Evolutionary conservation across 1,284 basidiomycete genomes (phyloP), one percentile per base, ranked within the genome.

Genomic region (Moesziomyces parantarcticus): DNA sequence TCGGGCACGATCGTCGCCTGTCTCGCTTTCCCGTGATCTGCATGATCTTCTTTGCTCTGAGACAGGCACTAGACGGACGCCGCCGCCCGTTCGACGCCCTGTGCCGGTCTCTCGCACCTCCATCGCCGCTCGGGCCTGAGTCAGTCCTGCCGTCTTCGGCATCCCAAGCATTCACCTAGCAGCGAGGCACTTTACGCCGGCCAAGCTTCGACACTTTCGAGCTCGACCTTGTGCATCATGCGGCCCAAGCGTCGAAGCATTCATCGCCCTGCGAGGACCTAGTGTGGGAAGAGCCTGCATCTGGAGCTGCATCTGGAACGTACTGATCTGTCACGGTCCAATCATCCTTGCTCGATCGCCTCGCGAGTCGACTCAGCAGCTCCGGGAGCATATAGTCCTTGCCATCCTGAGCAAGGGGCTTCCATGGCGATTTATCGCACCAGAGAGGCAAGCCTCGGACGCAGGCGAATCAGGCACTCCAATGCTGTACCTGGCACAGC

Each of bases 371-470:
- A 14, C 16, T 3, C 13, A 34, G 18, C 44, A 45, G 22, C 8
- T 23, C 44, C 7, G 23, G 4, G 22, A 10, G 11, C 22, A 23
- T 13, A 26, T 3, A 21, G 44, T 21, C 16, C 22, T 40, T 18
- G 32, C 60, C 39, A 52, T 63, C 50, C 50, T 44, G 29, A 57
- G 54, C 51, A 57, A 52, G 54, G 58, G 26, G 51, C 23, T 29
- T 11, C 52, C 34, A n/a, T 50, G 34, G 34, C 34, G 14, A 16
- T 29, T 20, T n/a, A 4, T 36, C 7, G n/a, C 10, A 14, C 32
- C 6, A 10, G n/a, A 7, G 32, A 36, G 11, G 46, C 46, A 48
- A 29, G 23, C 9, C 29, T 23, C 23, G 23, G n/a, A 32, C 6
- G 26, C 10, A 34, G 20, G 41, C 11, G 21, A 32, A 13, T 36